Conservation (phyloP, 106 monocot species). For the Cymbidium sinense region DNA sequence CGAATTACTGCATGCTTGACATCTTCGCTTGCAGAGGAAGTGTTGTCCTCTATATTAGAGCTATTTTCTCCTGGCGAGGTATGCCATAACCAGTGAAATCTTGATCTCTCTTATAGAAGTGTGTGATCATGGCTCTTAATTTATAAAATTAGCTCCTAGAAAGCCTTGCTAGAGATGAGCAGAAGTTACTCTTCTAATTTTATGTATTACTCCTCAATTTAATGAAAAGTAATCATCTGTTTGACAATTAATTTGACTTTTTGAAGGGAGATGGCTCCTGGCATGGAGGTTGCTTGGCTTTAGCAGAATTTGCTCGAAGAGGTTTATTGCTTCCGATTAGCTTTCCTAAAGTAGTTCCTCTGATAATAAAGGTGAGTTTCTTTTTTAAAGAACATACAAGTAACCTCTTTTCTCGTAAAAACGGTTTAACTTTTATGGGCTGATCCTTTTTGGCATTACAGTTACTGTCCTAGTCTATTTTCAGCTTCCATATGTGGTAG, state of each 20-base stretch:
- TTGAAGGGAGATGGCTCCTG: constrained; percentile 99
- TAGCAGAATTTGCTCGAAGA: constrained; percentile 95
- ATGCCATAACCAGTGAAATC: constrained; percentile 10
- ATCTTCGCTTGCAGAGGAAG: constrained; percentile 69
- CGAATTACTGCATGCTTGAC: constrained; percentile 79
- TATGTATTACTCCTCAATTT: neutral
- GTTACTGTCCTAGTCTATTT: neutral
- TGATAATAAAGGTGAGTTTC: constrained; percentile 62
- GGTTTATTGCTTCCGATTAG: constrained; percentile 78
- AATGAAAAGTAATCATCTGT: neutral
- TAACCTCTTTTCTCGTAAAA: neutral
- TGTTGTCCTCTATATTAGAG: constrained; percentile 79
- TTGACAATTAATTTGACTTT: constrained; percentile 20
- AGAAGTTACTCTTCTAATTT: neutral
- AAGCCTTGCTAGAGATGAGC: neutral
- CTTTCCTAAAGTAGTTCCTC: constrained; percentile 84
- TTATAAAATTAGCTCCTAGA: neutral
- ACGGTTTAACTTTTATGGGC: neutral
- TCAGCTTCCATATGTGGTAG: neutral
- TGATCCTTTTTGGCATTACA: neutral
- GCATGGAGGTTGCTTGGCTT: constrained; percentile 98
- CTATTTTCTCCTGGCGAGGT: constrained; percentile 93
- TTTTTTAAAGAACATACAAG: neutral
- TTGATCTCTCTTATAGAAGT: neutral
- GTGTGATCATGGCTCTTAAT: neutral